Conservation (phyloP, 2,329 filamentous ascomycete genomes). For the Aspergillus pseudonomiae region DNA sequence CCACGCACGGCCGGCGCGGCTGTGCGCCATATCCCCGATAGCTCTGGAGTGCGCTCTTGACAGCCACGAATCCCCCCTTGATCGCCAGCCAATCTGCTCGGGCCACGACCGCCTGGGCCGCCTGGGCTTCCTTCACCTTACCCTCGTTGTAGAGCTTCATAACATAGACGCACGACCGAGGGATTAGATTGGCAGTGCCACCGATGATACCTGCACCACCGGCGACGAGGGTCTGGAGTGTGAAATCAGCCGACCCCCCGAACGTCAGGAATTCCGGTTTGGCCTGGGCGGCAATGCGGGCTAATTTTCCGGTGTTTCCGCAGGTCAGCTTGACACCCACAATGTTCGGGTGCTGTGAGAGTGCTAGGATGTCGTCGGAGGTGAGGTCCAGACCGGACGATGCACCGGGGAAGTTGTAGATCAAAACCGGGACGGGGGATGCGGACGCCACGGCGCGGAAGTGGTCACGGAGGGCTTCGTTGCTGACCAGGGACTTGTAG, state of each 20-base stretch:
- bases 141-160: conserved; percentile 76
- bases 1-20: conserved; percentile 67
- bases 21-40: conserved; percentile 82
- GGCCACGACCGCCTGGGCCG: conserved; percentile 75
- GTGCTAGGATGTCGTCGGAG: conserved; percentile 63
- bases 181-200: conserved; percentile 82
- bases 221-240: conserved; percentile 75
- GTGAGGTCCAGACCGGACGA: conserved; percentile 69
- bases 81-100: conserved; percentile 82
- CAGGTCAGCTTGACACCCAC: conserved; percentile 73
- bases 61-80: conserved; percentile 81
- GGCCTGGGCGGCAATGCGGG: conserved; percentile 59
- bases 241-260: conserved; percentile 86
- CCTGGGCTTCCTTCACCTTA: conserved; percentile 73
- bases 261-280: conserved; percentile 73
- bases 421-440: conserved; percentile 64
- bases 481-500: conserved; percentile 69
- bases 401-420: conserved; percentile 74
- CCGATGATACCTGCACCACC: conserved; percentile 85
- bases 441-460: conserved; percentile 67
- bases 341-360: conserved; percentile 65
- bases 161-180: conserved; percentile 76
- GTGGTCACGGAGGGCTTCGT: conserved; percentile 62
- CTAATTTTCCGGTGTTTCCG: conserved; percentile 73
- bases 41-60: conserved; percentile 77